A percentile compares a stretch with the other conserved stretches of the same genome.
Evolutionary conservation across 1,139 yeast species (phyloP).

Genomic region (Candida labiduridarum): DNA sequence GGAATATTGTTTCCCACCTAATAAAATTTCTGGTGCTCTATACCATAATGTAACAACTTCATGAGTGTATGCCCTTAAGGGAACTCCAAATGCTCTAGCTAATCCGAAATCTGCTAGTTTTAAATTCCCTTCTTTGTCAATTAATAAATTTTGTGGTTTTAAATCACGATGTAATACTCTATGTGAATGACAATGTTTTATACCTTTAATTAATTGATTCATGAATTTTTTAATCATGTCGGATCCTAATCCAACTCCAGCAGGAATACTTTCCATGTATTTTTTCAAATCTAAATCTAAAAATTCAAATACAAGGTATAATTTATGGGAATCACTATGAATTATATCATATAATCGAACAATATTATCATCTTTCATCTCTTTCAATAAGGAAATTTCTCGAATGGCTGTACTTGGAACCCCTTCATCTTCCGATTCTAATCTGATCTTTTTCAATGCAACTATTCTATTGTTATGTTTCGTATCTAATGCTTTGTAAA

Average conservation of each 20-base stretch:
- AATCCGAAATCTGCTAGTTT: slow-evolving; percentile 97
- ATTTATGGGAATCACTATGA: slow-evolving; percentile 94
- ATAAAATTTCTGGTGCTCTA: slow-evolving; percentile 91
- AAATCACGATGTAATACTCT: slow-evolving; percentile 94
- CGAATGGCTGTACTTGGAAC: slow-evolving; percentile 98
- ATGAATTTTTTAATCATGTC: slow-evolving; percentile 91
- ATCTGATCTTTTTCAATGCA: slow-evolving; percentile 90
- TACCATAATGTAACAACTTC: slow-evolving; percentile 99
- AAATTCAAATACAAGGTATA: slow-evolving; percentile 91
- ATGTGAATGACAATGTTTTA: slow-evolving; percentile 93
- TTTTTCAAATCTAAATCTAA: slow-evolving; percentile 92
- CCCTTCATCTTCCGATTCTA: slow-evolving; percentile 98
- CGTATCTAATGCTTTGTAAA: slow-evolving; percentile 90
- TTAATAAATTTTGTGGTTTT: slow-evolving; percentile 93
- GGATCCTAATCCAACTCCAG: slow-evolving; percentile 86
- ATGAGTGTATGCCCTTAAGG: slow-evolving; percentile 93
- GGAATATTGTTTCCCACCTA: slow-evolving; percentile 96
- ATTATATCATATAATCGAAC: slow-evolving; percentile 91
- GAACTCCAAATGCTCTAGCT: slow-evolving; percentile 97
- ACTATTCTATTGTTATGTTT: slow-evolving; percentile 89
- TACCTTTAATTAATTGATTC: slow-evolving; percentile 91
- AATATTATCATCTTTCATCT: slow-evolving; percentile 88
- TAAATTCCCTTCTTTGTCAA: slow-evolving; percentile 92
- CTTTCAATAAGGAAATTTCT: slow-evolving; percentile 91
- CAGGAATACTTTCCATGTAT: slow-evolving; percentile 95